Base-by-base conservation (phyloP, 2,329 filamentous ascomycete genomes). In the Cladobotryum mycophilum region DNA sequence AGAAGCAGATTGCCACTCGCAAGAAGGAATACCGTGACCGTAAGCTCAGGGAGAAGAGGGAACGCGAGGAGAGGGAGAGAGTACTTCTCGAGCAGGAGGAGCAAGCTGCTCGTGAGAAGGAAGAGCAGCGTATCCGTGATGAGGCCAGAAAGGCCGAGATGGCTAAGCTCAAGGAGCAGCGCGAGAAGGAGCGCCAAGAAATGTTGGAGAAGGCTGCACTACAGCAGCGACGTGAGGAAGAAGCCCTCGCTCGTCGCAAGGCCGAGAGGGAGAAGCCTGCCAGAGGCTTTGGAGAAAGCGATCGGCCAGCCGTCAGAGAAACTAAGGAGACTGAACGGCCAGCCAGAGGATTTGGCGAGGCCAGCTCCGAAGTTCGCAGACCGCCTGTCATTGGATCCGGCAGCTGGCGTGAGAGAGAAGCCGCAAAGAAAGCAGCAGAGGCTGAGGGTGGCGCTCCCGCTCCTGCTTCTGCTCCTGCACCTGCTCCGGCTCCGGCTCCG, bases 1-100 rank as follows among this genome's bases (percentile, higher is more conserved):
- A 97, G 76, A 87, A 86, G 70, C 89, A 95, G 75, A 95, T 96
- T 71, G 81, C 85, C 37, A 80, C 84, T 58, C 88, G 93, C 63
- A 85, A 90, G 72, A 92, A 89, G 79, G 90, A 96, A 68, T 83
- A 88, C 64, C 85, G 88, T 61, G 92, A 96, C 65, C 82, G 84
- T 60, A 85, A 86, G 68, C 80, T 88, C 50, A 84, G 86, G 51
- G 90, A 96, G 80, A 89, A 84, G 74, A 80, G 82, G 51, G 89
- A 95, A 72, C 81, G 79, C 46, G 91, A 96, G 69, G 91, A 93
- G 69, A 83, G 84, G 65, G 91, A 96, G 73, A 82, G 84, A 50
- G 79, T 80, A 57, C 76, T 85, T 51, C 80, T 79, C 53, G 93
- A 97, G 69, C 89, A 93, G 61, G 89, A 95, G 68, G 92, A 96